Evolutionary conservation across 345 rosid genomes (phyloP).

Genomic region (Crucihimalaya himalaica): DNA sequence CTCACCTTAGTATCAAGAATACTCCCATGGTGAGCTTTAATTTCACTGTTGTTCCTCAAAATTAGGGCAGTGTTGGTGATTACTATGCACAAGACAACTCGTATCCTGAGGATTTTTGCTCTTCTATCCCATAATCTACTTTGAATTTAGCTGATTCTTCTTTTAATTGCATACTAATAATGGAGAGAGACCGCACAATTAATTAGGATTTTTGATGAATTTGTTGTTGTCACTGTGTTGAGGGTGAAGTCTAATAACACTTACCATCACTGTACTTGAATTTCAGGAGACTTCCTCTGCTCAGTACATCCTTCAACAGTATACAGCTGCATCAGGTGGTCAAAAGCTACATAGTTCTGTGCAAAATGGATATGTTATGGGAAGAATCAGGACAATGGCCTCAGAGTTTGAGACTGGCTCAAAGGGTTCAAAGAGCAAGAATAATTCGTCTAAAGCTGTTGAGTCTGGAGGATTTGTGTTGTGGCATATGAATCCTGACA

Average conservation of each 20-base stretch:
- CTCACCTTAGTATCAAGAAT: conserved; percentile 87
- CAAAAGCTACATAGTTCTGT: conserved; percentile 70
- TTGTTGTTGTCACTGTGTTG: background rate
- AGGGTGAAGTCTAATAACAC: background rate
- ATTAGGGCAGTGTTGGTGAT: background rate
- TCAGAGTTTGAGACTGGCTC: conserved; percentile 73
- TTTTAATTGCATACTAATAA: background rate
- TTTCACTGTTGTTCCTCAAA: background rate
- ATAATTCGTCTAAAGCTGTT: conserved; percentile 61
- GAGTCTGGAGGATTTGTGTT: conserved; percentile 86
- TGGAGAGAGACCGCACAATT: background rate
- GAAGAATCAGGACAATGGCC: conserved; percentile 77
- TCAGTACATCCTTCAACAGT: conserved; percentile 85
- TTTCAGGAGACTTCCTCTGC: conserved; percentile 82
- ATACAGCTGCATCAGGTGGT: conserved; percentile 85
- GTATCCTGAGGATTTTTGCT: background rate
- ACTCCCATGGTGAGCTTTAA: conserved; percentile 77
- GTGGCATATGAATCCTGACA: conserved; percentile 91
- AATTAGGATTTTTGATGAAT: conserved; percentile 1
- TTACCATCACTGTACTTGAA: background rate
- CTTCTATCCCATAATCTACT: background rate
- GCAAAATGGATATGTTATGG: conserved; percentile 81
- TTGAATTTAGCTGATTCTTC: conserved; percentile 17
- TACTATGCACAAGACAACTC: background rate
- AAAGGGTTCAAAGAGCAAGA: conserved; percentile 54